Base-by-base conservation (phyloP, 148 eudicot species). In the Rhododendron ovatum region DNA sequence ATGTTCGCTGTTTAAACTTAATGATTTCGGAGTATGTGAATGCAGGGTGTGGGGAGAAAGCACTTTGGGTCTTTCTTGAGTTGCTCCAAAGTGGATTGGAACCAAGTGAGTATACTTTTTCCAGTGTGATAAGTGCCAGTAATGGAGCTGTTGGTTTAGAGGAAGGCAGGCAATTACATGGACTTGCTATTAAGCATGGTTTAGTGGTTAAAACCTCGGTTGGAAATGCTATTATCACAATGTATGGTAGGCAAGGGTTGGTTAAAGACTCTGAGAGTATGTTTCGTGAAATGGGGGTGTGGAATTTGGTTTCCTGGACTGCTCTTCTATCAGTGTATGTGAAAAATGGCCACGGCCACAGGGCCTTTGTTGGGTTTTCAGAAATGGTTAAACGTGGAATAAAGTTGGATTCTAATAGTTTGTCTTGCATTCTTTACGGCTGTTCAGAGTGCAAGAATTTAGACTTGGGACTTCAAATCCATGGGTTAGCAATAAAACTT, bases 301-400 rank as follows among this genome's bases (percentile, higher is more conserved):
- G 69, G 33, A 86, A 86, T 86, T 82, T 81, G 78, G 65, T 86
- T 71, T 86, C 87, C 10, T 86, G 87, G 87, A 86, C 80, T 28
- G 87, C 84, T 43, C 83, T 86, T 30, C 13, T 86, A 71, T 86
- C 87, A 13, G 43, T n/a, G 18, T 86, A 86, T 53, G 69, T 80
- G 69, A 69, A 45, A 83, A 67, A 51, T 86, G 79, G 84, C 84
- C 50, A 50, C 20, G 12, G 77, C 82, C 84, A 79, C 30, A 81
- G 41, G 63, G 87, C 87, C 14, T 45, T 86, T 51, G 33, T 15
- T 22, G 65, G 47, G 17, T 81, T 86, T 50, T 20, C 53, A 35
- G 84, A 86, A 30, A 86, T 81, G 84, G 45, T 65, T 69, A 71
- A 50, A 43, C 79, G 73, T 28, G 84, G 84, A 74, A 18, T 86